These are phyloP conservation scores for Tuber calosporum DNA, from an alignment of 495 filamentous ascomycete genomes.

Conservation along the genomic window DNA sequence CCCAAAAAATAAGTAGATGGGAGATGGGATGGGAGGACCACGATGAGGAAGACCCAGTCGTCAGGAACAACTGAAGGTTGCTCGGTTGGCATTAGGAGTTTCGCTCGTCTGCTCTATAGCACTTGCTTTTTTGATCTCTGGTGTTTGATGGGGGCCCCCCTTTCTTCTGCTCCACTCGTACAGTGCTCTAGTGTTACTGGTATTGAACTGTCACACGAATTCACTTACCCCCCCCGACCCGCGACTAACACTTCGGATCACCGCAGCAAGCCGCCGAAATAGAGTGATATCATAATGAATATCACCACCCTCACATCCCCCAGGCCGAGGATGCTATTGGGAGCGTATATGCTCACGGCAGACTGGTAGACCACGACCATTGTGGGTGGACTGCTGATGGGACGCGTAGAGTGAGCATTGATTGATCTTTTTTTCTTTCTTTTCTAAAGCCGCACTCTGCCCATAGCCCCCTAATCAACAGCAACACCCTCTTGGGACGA, in stretches of 20 bases:
- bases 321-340: neutral
- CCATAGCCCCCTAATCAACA: neutral
- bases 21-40: slow-evolving; percentile 37
- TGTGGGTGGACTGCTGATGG: neutral
- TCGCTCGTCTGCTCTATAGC: neutral
- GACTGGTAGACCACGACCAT: neutral
- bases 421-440: no score
- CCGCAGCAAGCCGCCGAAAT: neutral
- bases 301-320: neutral
- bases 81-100: neutral
- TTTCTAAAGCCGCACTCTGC: neutral
- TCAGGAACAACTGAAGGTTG: neutral
- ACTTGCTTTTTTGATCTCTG: neutral
- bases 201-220: neutral
- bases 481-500: neutral
- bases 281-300: neutral
- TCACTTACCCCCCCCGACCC: neutral
- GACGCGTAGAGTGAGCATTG: neutral
- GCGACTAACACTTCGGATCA: neutral
- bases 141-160: neutral
- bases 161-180: neutral
- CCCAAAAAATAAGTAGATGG: slow-evolving; percentile 28
- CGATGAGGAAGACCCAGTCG: slow-evolving; percentile 11
- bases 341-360: neutral
- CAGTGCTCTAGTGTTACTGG: no score